Conservation (phyloP, 148 eudicot genomes). For the Diospyros kaki region DNA sequence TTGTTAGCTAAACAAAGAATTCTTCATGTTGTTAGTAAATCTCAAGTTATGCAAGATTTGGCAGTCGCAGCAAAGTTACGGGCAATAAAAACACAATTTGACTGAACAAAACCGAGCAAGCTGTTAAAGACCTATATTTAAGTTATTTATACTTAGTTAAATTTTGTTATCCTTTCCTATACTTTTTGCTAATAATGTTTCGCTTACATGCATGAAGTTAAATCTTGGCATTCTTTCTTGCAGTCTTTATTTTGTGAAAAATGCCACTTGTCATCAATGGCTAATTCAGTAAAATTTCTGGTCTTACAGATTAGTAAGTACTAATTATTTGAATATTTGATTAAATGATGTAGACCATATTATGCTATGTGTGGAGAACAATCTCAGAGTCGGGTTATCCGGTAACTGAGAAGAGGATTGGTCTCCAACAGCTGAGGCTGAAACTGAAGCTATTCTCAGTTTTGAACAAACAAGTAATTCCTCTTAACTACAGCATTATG, state of each 20-base stretch:
- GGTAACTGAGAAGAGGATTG: slow-evolving; percentile 49
- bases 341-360: slow-evolving; percentile 50
- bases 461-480: slow-evolving; percentile 59
- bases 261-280: neutral
- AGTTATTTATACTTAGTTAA: too few relatives aligned
- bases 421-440: slow-evolving; percentile 50
- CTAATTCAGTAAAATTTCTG: neutral
- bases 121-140: neutral
- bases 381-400: slow-evolving; percentile 61
- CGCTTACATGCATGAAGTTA: neutral
- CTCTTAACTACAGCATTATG: slow-evolving; percentile 1
- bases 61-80: neutral
- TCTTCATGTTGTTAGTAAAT: neutral
- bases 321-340: slow-evolving; percentile 9
- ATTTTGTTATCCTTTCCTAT: too few relatives aligned
- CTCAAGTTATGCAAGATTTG: neutral
- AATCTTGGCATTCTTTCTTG: neutral
- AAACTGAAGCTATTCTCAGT: slow-evolving; percentile 55
- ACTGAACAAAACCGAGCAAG: neutral
- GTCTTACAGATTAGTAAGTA: neutral
- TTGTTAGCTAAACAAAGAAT: neutral
- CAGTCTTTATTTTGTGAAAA: neutral
- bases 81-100: neutral
- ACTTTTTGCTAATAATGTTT: neutral
- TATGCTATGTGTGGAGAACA: slow-evolving; percentile 68